Conservation (phyloP, 2,329 filamentous ascomycete genomes). For the Torrubiellomyces zombiae region DNA sequence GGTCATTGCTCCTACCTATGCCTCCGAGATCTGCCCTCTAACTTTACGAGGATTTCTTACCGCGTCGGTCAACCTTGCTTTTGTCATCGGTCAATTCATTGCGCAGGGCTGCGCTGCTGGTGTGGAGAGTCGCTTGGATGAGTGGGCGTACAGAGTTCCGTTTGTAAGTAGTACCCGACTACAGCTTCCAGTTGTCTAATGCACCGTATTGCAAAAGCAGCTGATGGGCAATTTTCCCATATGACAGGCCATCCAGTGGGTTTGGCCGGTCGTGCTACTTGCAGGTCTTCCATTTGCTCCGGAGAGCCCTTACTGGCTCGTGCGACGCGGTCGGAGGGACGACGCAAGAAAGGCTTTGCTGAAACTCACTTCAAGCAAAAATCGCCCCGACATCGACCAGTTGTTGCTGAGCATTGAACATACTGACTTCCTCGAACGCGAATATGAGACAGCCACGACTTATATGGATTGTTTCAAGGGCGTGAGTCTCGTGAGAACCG, state of each 20-base stretch:
- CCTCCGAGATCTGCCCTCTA: slow-evolving; percentile 42
- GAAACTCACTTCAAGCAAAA: slow-evolving; percentile 22
- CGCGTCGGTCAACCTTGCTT: slow-evolving; percentile 44
- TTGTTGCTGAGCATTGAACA: slow-evolving; percentile 38
- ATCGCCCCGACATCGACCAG: slow-evolving; percentile 13
- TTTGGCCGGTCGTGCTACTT: slow-evolving; percentile 28
- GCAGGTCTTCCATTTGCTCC: slow-evolving; percentile 29
- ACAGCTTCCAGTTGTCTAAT: too few species aligned
- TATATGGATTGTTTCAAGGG: slow-evolving; percentile 35
- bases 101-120: slow-evolving; percentile 29
- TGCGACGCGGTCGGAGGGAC: slow-evolving; percentile 21
- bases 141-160: slow-evolving; percentile 27
- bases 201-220: too few species aligned
- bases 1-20: slow-evolving; percentile 41
- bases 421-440: slow-evolving; percentile 38
- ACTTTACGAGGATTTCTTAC: slow-evolving; percentile 40
- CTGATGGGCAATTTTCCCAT: background rate
- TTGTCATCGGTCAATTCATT: slow-evolving; percentile 44
- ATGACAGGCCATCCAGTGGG: slow-evolving; percentile 27
- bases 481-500: slow-evolving; percentile 32
- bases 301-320: slow-evolving; percentile 33
- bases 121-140: slow-evolving; percentile 19
- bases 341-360: slow-evolving; percentile 24
- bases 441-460: slow-evolving; percentile 28
- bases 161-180: slow-evolving; percentile 6